phyloP scores from a whole-genome alignment of 352 stramenopile species.

The Aphanomyces stellatus region DNA sequence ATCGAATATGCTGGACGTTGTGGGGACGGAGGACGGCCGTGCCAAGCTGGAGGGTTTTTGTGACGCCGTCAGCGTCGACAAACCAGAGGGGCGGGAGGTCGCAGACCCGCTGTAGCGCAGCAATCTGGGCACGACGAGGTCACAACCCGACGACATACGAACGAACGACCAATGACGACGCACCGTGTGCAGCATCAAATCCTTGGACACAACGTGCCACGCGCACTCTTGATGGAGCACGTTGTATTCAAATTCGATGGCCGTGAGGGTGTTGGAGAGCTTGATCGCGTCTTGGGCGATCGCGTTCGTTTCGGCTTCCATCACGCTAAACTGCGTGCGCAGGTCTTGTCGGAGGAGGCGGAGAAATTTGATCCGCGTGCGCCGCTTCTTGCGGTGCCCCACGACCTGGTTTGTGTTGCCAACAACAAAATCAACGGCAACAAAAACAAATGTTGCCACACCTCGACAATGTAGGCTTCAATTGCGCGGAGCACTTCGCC shows the following conservation, averaged over 20 bases:
- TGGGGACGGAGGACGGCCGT: background rate
- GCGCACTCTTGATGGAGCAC: conserved; percentile 6
- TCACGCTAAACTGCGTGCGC: background rate
- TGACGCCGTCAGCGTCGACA: conserved; percentile 5
- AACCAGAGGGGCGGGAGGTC: background rate
- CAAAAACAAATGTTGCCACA: background rate
- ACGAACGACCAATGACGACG: no score
- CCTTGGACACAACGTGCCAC: background rate
- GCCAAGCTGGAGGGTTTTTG: background rate
- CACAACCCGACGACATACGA: background rate
- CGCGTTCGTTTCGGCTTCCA: background rate
- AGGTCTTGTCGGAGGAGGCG: background rate
- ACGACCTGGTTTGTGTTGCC: background rate
- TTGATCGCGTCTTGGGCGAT: conserved; percentile 5
- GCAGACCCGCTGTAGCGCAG: background rate
- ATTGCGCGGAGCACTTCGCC: conserved; percentile 12
- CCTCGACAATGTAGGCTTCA: conserved; percentile 8
- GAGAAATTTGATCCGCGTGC: background rate
- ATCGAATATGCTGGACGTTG: background rate
- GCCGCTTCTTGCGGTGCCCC: background rate
- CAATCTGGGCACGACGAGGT: no score
- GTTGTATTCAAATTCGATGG: background rate
- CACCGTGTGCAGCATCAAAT: conserved; percentile 5
- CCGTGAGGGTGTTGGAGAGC: background rate
- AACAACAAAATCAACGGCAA: background rate